These are phyloP conservation scores for Globisporangium echinulatum DNA, from an alignment of 352 stramenopile genomes.

Conservation along the genomic window DNA sequence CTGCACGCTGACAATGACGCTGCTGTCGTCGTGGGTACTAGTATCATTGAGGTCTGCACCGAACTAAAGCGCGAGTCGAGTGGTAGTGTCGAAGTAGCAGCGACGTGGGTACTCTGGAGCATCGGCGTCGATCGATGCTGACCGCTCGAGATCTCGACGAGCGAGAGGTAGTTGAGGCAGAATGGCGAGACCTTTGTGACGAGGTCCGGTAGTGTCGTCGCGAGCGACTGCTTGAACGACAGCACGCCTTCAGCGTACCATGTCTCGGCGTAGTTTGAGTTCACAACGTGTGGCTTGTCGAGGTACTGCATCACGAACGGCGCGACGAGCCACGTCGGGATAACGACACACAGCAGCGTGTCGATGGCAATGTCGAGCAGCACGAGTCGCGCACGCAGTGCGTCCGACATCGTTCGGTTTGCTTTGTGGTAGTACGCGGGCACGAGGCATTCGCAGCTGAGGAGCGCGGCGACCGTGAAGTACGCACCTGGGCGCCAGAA, in stretches of 20 bases:
- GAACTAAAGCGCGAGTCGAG: conserved; percentile 1
- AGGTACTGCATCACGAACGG: conserved; percentile 3
- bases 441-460: conserved; percentile 3
- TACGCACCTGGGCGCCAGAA: neutral
- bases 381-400: neutral
- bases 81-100: neutral
- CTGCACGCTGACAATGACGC: no score
- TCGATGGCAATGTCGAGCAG: conserved; percentile 5
- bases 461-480: neutral
- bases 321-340: conserved; percentile 2
- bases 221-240: conserved; percentile 8
- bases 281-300: neutral
- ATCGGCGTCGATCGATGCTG: neutral
- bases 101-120: neutral
- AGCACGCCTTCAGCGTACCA: conserved; percentile 7
- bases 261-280: conserved; percentile 5
- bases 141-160: conserved; percentile 7
- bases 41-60: neutral
- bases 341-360: conserved; percentile 5
- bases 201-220: conserved; percentile 1
- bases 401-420: neutral
- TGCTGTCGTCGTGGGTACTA: neutral
- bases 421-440: conserved; percentile 3
- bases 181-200: conserved; percentile 6
- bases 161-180: conserved; percentile 9